These are phyloP conservation scores for Astragalus membranaceus DNA, from an alignment of 306 rosid species.

Conservation along the genomic window DNA sequence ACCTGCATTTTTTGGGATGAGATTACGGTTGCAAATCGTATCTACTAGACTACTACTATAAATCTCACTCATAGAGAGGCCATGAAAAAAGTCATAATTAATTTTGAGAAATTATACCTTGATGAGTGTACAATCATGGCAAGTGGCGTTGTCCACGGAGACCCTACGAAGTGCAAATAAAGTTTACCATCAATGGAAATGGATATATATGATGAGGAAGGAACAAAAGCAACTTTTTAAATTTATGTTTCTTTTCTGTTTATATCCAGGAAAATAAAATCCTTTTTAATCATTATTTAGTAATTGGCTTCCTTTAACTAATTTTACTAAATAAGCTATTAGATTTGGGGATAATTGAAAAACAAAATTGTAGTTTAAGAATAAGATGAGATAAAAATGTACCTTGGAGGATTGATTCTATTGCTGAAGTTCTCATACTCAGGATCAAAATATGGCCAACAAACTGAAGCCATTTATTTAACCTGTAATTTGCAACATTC, in stretches of 20 bases:
- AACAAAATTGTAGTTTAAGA: neutral
- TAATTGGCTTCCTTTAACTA: neutral
- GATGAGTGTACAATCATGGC: conserved; percentile 52
- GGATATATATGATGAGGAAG: too few relatives aligned
- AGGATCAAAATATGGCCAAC: conserved; percentile 87
- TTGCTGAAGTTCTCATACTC: conserved; percentile 78
- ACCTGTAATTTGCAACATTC: conserved; percentile 6
- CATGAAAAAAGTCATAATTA: neutral
- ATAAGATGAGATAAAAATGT: neutral
- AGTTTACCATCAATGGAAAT: conserved; percentile 18
- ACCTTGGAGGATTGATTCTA: conserved; percentile 79
- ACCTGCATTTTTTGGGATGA: conserved; percentile 34
- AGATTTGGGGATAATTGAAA: neutral
- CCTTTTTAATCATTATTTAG: too few relatives aligned
- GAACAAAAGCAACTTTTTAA: too few relatives aligned
- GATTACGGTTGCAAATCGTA: neutral
- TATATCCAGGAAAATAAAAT: neutral
- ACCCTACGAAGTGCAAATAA: conserved; percentile 47
- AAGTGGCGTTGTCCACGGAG: conserved; percentile 65
- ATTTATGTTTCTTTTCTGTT: too few relatives aligned
- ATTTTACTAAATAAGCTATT: neutral
- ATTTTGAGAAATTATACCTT: conserved; percentile 43
- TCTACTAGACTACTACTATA: too few relatives aligned
- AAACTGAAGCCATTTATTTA: conserved; percentile 53
- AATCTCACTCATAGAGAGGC: neutral